Evolutionary conservation across 805 yeast genomes (phyloP).

Genomic region (Cyberlindnera amylophila): DNA sequence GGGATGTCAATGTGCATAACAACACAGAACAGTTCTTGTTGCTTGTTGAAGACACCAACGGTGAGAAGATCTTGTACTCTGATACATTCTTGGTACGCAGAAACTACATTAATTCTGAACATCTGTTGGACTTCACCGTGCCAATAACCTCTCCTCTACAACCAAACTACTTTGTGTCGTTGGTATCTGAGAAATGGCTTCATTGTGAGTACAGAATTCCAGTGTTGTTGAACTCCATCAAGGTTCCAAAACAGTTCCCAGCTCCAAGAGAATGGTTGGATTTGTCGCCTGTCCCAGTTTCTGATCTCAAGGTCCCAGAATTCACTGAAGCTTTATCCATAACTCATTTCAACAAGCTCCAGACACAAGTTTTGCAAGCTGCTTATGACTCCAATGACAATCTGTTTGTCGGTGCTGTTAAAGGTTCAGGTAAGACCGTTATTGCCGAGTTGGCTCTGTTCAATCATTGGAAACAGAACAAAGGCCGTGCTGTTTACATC

Average conservation of each 20-base stretch:
- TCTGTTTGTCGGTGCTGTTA: conserved; percentile 64
- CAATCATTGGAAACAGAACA: conserved; percentile 65
- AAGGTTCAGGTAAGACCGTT: conserved; percentile 72
- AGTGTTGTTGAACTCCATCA: conserved; percentile 46
- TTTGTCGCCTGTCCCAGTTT: conserved; percentile 44
- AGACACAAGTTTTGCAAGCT: conserved; percentile 64
- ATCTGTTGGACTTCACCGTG: conserved; percentile 61
- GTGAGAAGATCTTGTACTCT: conserved; percentile 62
- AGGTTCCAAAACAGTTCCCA: conserved; percentile 61
- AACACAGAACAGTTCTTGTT: conserved; percentile 61
- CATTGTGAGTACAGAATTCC: conserved; percentile 67
- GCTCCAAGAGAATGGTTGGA: conserved; percentile 58
- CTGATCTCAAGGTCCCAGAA: conserved; percentile 46
- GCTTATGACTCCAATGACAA: conserved; percentile 56
- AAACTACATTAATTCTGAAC: conserved; percentile 48
- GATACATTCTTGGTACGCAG: conserved; percentile 52
- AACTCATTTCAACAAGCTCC: conserved; percentile 61
- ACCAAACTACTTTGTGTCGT: conserved; percentile 69
- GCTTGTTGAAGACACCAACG: conserved; percentile 79
- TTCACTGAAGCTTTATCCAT: conserved; percentile 45
- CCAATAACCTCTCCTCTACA: conserved; percentile 51
- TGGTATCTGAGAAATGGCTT: conserved; percentile 83
- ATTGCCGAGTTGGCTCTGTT: conserved; percentile 72
- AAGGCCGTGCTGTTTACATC: conserved; percentile 72
- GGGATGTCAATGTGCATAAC: conserved; percentile 69